Conservation (phyloP, 345 rosid species). For the Arabidopsis thaliana region TAIR10.1 NC_003071.7:13714001-13714500, state of each 20-base stretch:
- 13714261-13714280: conserved; percentile 17
- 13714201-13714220: conserved; percentile 40
- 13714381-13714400: background rate
- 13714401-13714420: background rate
- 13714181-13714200: conserved; percentile 25
- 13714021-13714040: conserved; percentile 33
- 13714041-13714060: background rate
- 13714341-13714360: background rate
- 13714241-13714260: conserved; percentile 16
- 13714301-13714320: background rate
- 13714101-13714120: conserved; percentile 39
- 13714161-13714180: conserved; percentile 40
- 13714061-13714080: background rate
- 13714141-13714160: conserved; percentile 40
- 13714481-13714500: background rate
- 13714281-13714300: conserved; percentile 21
- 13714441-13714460: background rate
- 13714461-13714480: background rate
- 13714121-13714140: conserved; percentile 32
- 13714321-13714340: background rate
- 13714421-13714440: background rate
- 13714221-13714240: conserved; percentile 35
- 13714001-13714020: conserved; percentile 39
- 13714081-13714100: conserved; percentile 31
- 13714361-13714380: background rate